Conservation (phyloP, 148 eudicot species). For the Chenopodium album region DNA sequence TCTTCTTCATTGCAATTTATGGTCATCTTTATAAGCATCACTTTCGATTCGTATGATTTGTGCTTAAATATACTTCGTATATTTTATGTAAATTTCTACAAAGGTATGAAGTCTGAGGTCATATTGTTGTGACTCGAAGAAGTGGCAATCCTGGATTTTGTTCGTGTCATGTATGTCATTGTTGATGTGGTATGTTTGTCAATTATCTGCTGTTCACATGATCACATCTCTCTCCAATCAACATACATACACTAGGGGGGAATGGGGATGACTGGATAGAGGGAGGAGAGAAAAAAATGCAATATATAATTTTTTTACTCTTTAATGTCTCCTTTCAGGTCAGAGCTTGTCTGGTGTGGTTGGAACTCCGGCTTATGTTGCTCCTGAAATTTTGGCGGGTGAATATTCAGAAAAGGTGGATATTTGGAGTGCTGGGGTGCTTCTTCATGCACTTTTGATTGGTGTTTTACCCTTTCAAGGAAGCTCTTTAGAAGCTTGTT, state of each 20-base stretch:
- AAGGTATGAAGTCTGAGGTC: background rate
- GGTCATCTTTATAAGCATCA: background rate
- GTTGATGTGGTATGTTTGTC: background rate
- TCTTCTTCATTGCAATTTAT: background rate
- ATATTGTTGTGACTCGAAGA: background rate
- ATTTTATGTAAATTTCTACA: background rate
- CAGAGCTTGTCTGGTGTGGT: conserved; percentile 51
- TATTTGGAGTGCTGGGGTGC: conserved; percentile 61
- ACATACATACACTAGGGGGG: background rate
- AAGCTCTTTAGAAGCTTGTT: conserved; percentile 40
- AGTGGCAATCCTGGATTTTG: background rate
- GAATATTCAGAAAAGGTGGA: conserved; percentile 56
- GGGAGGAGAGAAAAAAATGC: background rate
- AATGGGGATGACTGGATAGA: background rate
- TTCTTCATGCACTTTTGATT: conserved; percentile 46
- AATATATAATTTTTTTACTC: background rate
- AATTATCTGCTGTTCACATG: background rate
- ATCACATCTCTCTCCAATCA: too few relatives aligned
- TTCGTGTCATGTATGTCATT: background rate
- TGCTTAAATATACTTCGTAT: background rate
- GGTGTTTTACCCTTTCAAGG: conserved; percentile 56
- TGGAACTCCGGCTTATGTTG: conserved; percentile 64
- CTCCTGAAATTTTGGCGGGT: conserved; percentile 53
- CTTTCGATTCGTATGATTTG: background rate
- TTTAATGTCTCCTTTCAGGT: conserved; percentile 33